Evolutionary conservation across 176 grass and related monocot species (phyloP).

Genomic region (Raddia guianensis): DNA sequence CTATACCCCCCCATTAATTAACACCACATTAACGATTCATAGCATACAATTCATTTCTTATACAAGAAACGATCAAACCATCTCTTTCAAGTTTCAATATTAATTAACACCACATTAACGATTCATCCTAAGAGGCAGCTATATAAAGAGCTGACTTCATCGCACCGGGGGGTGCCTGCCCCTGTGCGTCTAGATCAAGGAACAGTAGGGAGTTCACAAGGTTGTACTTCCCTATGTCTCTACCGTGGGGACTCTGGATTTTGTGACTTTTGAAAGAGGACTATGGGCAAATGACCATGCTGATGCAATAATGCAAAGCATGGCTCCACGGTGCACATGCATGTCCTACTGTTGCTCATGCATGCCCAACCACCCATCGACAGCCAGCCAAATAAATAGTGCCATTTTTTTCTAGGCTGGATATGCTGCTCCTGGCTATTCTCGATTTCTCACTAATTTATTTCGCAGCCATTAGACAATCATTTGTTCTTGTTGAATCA

Average conservation of each 20-base stretch:
- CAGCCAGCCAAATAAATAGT: not conserved
- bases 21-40: no score
- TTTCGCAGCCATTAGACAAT: no score
- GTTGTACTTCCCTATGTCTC: slow-evolving; percentile 6
- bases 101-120: no score
- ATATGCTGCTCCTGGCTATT: not conserved
- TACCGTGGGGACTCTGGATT: slow-evolving; percentile 1
- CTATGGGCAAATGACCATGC: slow-evolving; percentile 21
- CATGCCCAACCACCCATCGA: not conserved
- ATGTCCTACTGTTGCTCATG: slow-evolving; percentile 29
- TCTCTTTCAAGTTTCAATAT: no score
- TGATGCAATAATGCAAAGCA: slow-evolving; percentile 39
- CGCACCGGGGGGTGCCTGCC: not conserved
- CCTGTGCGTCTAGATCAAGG: not conserved
- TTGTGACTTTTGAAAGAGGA: slow-evolving; percentile 17
- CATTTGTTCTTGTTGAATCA: not conserved
- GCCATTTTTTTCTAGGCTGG: not conserved
- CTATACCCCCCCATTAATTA: no score
- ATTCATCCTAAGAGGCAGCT: no score
- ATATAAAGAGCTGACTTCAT: no score
- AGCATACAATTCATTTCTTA: no score
- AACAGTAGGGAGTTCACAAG: slow-evolving; percentile 23
- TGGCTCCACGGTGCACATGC: slow-evolving; percentile 38
- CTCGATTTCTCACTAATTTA: not conserved
- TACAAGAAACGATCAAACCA: no score